A percentile compares a stretch with the other conserved stretches of the same genome.
Conservation (phyloP, 169 alveolate species). For the Hepatocystis sp. region DNA sequence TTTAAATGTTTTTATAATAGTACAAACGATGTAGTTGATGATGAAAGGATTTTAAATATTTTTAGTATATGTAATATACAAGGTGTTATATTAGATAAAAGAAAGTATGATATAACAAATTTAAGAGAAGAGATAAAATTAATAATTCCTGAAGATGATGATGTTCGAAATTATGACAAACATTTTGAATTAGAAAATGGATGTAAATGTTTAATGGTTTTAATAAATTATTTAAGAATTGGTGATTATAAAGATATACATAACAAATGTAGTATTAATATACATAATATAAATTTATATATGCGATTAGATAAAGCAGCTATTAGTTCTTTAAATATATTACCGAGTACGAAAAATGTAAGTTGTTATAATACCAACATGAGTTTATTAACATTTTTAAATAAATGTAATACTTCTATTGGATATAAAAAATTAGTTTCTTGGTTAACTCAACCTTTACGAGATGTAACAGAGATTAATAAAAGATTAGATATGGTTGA, state of each 20-base stretch:
- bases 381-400: conserved; percentile 89
- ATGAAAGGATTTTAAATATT: conserved; percentile 62
- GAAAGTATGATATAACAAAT: conserved; percentile 76
- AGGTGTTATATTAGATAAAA: conserved; percentile 27
- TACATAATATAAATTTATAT: conserved; percentile 79
- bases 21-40: conserved; percentile 71
- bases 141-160: conserved; percentile 78
- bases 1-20: conserved; percentile 63
- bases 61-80: conserved; percentile 60
- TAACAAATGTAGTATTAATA: conserved; percentile 77
- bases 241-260: conserved; percentile 76
- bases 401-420: conserved; percentile 94
- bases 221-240: conserved; percentile 78
- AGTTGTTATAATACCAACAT: conserved; percentile 52
- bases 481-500: conserved; percentile 96
- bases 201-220: conserved; percentile 77
- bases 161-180: conserved; percentile 81
- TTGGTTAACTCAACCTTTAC: conserved; percentile 98
- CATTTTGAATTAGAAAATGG: conserved; percentile 78
- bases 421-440: conserved; percentile 94
- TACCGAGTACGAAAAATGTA: conserved; percentile 76
- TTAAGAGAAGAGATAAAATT: conserved; percentile 77
- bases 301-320: conserved; percentile 86
- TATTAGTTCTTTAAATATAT: conserved; percentile 81
- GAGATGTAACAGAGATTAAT: conserved; percentile 90